Evolutionary conservation across 306 rosid species (phyloP).

Genomic region (Rosa lucieae): DNA sequence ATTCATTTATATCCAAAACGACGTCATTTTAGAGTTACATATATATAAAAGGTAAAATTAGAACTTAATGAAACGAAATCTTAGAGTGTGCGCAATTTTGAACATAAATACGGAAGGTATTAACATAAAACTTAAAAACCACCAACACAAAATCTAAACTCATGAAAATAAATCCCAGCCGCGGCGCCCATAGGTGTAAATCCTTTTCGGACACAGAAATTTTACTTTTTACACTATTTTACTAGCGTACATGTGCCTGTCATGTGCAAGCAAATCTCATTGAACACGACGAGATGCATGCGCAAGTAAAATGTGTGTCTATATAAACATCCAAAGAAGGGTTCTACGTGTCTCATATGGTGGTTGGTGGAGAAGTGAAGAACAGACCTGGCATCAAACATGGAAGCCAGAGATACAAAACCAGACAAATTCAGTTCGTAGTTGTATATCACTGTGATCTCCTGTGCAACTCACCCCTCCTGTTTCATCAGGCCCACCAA

Average conservation of each 20-base stretch:
- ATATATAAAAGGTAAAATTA: neutral
- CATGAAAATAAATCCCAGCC: neutral
- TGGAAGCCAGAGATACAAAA: constrained; percentile 37
- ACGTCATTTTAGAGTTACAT: neutral
- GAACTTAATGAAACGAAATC: neutral
- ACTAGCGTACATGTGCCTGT: neutral
- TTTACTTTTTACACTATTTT: neutral
- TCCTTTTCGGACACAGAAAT: neutral
- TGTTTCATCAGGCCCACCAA: neutral
- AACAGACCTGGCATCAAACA: constrained; percentile 35
- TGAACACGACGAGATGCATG: neutral
- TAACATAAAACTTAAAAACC: neutral
- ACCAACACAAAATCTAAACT: neutral
- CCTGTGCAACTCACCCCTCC: neutral
- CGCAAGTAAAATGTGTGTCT: neutral
- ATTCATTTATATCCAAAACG: neutral
- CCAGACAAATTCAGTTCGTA: constrained; percentile 38
- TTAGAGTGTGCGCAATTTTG: neutral
- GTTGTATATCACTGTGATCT: neutral
- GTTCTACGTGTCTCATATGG: constrained; percentile 22
- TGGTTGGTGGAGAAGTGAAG: neutral
- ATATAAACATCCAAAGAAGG: neutral
- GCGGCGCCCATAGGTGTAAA: neutral
- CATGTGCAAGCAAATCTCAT: neutral
- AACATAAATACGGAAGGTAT: neutral